These are phyloP conservation scores for Vicia faba DNA, from an alignment of 306 rosid genomes.

Conservation along the genomic window DNA sequence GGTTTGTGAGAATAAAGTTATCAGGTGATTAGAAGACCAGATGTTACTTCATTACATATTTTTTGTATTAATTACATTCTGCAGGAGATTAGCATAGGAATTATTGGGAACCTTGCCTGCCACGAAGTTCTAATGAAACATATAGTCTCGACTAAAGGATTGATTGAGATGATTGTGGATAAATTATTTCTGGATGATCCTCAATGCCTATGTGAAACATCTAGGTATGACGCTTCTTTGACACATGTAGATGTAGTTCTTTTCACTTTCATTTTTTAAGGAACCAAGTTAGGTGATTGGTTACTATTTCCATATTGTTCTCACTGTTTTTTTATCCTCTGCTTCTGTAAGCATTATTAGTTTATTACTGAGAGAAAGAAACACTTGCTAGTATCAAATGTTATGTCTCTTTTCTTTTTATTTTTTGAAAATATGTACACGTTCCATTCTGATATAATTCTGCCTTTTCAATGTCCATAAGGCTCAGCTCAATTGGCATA, in stretches of 20 bases:
- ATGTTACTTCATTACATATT: constrained; percentile 24
- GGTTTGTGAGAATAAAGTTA: constrained; percentile 9
- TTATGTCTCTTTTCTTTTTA: constrained; percentile 7
- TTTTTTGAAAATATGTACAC: background rate
- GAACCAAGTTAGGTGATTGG: constrained; percentile 15
- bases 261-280: constrained; percentile 7
- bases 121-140: constrained; percentile 68
- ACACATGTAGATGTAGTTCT: constrained; percentile 29
- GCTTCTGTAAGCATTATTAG: constrained; percentile 3
- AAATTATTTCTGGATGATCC: constrained; percentile 77
- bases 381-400: constrained; percentile 1
- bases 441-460: constrained; percentile 7
- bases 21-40: constrained; percentile 15
- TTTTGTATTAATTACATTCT: constrained; percentile 38
- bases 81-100: constrained; percentile 83
- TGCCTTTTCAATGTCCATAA: background rate
- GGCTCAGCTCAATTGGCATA: no score
- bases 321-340: constrained; percentile 15
- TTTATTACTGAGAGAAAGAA: constrained; percentile 25
- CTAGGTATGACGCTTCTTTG: constrained; percentile 57
- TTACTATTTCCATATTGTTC: constrained; percentile 16
- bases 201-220: constrained; percentile 81
- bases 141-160: constrained; percentile 58
- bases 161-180: constrained; percentile 58
- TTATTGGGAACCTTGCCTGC: constrained; percentile 89